A percentile compares a stretch with the other conserved stretches of the same genome.
Conservation (phyloP, 108 stramenopile species). For the Bacterosira constricta region DNA sequence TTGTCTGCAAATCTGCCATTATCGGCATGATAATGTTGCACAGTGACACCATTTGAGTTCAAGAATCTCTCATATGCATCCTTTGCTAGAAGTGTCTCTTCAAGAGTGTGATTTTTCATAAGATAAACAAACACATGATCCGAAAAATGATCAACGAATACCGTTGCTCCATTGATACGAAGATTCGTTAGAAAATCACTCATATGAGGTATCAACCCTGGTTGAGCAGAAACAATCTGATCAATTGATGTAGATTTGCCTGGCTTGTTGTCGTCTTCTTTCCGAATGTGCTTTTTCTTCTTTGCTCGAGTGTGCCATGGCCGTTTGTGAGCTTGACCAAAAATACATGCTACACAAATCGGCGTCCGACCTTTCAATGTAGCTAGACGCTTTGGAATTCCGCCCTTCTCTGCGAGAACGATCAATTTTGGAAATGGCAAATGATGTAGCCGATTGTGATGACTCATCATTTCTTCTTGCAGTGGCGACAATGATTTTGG, state of each 20-base stretch:
- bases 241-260: constrained; percentile 51
- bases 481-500: constrained; percentile 21
- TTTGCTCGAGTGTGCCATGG: constrained; percentile 22
- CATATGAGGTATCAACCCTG: constrained; percentile 41
- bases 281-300: neutral
- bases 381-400: constrained; percentile 9
- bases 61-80: constrained; percentile 16
- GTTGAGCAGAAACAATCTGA: constrained; percentile 39
- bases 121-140: constrained; percentile 10
- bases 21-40: constrained; percentile 46
- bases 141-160: constrained; percentile 52
- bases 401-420: constrained; percentile 5
- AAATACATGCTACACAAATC: constrained; percentile 21
- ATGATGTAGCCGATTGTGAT: constrained; percentile 27
- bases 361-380: constrained; percentile 13
- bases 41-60: constrained; percentile 15
- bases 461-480: constrained; percentile 17
- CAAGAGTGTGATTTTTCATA: constrained; percentile 16
- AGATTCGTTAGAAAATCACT: constrained; percentile 4
- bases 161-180: constrained; percentile 44
- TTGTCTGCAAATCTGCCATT: constrained; percentile 34
- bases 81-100: constrained; percentile 28
- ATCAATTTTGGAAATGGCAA: constrained; percentile 16
- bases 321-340: constrained; percentile 16
- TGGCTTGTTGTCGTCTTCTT: neutral